These are phyloP conservation scores for Gamarada debralockiae DNA, from an alignment of 495 filamentous ascomycete species.

Conservation along the genomic window DNA sequence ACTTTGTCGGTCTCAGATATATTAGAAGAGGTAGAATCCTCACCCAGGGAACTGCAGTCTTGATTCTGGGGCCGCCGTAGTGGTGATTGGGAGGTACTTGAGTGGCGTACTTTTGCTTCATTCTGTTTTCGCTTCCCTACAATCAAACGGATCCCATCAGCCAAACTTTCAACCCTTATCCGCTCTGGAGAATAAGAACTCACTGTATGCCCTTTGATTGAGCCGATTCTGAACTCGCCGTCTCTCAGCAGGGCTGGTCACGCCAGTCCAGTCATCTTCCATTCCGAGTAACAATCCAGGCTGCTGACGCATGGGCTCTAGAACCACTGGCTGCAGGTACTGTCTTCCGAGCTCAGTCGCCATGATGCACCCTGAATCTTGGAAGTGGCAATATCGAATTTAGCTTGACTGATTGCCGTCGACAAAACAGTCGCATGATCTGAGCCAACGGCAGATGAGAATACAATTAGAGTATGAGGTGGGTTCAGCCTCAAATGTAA, in stretches of 20 bases:
- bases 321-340: background rate
- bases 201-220: constrained; percentile 40
- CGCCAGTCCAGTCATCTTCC: constrained; percentile 36
- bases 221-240: constrained; percentile 40
- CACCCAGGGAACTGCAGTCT: background rate
- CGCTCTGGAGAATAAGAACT: constrained; percentile 2
- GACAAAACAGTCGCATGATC: background rate
- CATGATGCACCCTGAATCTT: too few relatives aligned
- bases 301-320: constrained; percentile 13
- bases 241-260: constrained; percentile 35
- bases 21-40: background rate
- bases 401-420: background rate
- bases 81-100: background rate
- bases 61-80: background rate
- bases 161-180: background rate
- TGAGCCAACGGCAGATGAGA: background rate
- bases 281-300: background rate
- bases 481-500: background rate
- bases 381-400: background rate
- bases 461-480: background rate
- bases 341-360: background rate
- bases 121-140: background rate
- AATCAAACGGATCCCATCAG: background rate
- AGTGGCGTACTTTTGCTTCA: too few relatives aligned
- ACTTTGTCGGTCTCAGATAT: background rate